Evolutionary conservation across 208 protist species (phyloP), one percentile per base, ranked within the genome.

Genomic region (Phytomonas sp.): DNA sequence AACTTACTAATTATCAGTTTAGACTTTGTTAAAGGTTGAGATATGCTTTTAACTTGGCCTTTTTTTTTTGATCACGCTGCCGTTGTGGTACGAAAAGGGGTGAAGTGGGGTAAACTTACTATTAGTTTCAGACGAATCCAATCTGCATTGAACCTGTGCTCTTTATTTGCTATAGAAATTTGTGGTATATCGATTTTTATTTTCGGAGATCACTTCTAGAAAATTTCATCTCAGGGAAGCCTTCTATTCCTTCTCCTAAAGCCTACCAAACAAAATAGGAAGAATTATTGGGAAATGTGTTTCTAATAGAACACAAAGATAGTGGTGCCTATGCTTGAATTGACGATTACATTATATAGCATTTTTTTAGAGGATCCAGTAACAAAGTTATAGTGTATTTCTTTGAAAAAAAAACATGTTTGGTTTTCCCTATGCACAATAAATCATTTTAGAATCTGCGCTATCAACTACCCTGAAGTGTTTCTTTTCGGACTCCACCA

Each of bases 391-490:
- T 31, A 4, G 31, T 66, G 10, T 68, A 40, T n/a, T 65, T 72
- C 7, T 67, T 67, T 56, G n/a, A 19, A 65, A 65, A 64, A 19
- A 49, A 65, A 34, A 37, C 4, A 40, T 40, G 63, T 34, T 68
- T 62, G 1, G 1, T 23, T 14, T 68, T 62, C 32, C 37, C 19
- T 68, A 31, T n/a, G 42, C 29, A 19, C 64, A 66, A 68, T 81
- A 86, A 62, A 88, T 70, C 73, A 73, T 84, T 73, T 88, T 91
- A 1, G 70, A 66, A 34, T 86, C 67, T 40, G 74, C 76, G 19
- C 59, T 79, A 30, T 80, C 78, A 26, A 83, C 81, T 4, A 92
- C 83, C 65, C 79, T 72, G 69, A 92, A 92, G 63, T 82, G 72
- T 37, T 37, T 61, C 68, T 73, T 80, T 42, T 82, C 71, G 26